Evolutionary conservation across 768 basidiomycete species (phyloP).

Genomic region (Leucosporidium scottii): DNA sequence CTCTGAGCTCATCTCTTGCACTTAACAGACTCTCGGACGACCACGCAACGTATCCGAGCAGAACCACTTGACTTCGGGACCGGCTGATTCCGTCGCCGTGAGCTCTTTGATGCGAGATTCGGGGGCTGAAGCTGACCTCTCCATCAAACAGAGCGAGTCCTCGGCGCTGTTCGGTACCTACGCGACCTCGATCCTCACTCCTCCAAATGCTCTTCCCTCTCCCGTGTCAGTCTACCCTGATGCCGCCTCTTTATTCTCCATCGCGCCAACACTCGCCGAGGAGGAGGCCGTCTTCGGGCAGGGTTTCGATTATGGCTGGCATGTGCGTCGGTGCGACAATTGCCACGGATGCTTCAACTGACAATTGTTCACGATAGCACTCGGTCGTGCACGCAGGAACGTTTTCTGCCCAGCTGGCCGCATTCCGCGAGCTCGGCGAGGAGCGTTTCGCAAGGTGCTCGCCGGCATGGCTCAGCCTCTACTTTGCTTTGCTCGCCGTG

Average conservation of each 20-base stretch:
- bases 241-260: not conserved
- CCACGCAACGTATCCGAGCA: no score
- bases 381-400: constrained; percentile 17
- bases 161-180: no score
- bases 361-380: not conserved
- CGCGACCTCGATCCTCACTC: not conserved
- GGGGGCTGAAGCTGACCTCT: no score
- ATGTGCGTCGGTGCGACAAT: constrained; percentile 4
- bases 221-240: constrained; percentile 13
- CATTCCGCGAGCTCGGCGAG: constrained; percentile 22
- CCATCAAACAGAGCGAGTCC: no score
- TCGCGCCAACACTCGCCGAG: constrained; percentile 5
- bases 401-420: constrained; percentile 17
- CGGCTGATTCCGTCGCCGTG: not conserved
- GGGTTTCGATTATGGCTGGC: constrained; percentile 21
- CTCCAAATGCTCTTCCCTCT: not conserved
- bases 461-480: constrained; percentile 26
- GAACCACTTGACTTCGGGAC: not conserved
- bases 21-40: no score
- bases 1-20: no score
- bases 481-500: constrained; percentile 28
- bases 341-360: no score
- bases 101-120: not conserved
- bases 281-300: constrained; percentile 13
- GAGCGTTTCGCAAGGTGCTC: constrained; percentile 8